Base-by-base conservation (phyloP, 345 rosid genomes). In the Pistacia vera region DNA sequence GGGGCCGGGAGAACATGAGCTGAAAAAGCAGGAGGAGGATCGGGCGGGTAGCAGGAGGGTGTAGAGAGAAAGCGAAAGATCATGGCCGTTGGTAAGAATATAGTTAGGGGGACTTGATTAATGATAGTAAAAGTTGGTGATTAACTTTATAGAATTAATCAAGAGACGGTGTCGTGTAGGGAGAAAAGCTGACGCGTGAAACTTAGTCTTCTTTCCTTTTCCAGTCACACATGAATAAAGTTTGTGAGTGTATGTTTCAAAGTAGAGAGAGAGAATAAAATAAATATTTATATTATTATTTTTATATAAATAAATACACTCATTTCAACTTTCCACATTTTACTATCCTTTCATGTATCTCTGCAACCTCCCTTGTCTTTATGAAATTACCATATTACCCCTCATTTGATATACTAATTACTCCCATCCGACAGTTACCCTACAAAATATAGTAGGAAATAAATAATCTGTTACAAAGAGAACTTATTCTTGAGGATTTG, bases 321-420 rank as follows among this genome's bases (percentile, higher is more conserved):
- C 57, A 8, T 75, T 84, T 78, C 88, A 83, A 77, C 93, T 90
- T 91, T 90, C 78, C 66, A 78, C 90, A 90, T 91, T 91, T 83
- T 83, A 90, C 85, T 82, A 77, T 83, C 79, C 33, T 4, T 83
- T 79, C 81, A 79, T 76, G 83, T 78, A 80, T 83, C 80, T 77
- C 68, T 78, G 61, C 66, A n/a, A 67, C 77, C 68, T 71, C 35
- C 55, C 12, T 38, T 64, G 51, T 62, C 65, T 35, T 52, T 51
- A 57, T 41, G 12, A 51, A 78, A 65, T 80, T 36, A 80, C 84
- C 1, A 14, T 64, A 11, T 2, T 66, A 35, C 81, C 81, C 81
- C 38, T 49, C 1, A 10, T 41, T 41, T 30, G 0, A 30, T 30
- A 1, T 30, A 30, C 2, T 30, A 30, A 30, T 30, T 30, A 30